Conservation (phyloP, 805 yeast genomes). For the Lachancea fermentati region DNA sequence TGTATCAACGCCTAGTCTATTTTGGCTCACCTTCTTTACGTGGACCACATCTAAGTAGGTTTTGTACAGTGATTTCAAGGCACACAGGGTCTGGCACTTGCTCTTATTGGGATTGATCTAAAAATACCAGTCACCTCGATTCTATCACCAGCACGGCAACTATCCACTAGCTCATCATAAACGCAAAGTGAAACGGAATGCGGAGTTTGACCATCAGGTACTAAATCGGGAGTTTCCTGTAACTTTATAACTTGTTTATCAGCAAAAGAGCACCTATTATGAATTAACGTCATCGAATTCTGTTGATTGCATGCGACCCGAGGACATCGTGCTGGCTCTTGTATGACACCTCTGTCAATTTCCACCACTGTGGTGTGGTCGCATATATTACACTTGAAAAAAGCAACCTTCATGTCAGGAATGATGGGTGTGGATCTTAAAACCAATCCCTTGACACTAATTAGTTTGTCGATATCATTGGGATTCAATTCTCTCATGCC, state of each 20-base stretch:
- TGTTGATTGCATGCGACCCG: slow-evolving; percentile 74
- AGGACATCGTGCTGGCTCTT: slow-evolving; percentile 93
- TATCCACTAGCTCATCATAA: slow-evolving; percentile 92
- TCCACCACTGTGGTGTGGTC: slow-evolving; percentile 88
- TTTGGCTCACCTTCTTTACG: slow-evolving; percentile 76
- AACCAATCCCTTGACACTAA: slow-evolving; percentile 85
- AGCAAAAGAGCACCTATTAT: slow-evolving; percentile 87
- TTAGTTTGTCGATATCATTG: slow-evolving; percentile 87
- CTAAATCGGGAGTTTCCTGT: slow-evolving; percentile 93
- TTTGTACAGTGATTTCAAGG: slow-evolving; percentile 78
- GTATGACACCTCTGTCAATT: slow-evolving; percentile 89
- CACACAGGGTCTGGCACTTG: slow-evolving; percentile 79
- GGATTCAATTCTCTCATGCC: slow-evolving; percentile 95
- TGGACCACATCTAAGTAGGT: slow-evolving; percentile 94
- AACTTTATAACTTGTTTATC: slow-evolving; percentile 92
- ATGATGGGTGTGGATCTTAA: slow-evolving; percentile 84
- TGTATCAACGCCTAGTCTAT: slow-evolving; percentile 73
- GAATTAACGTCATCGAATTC: slow-evolving; percentile 85
- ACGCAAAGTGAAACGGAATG: slow-evolving; percentile 92
- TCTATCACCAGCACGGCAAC: slow-evolving; percentile 94
- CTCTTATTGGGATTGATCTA: slow-evolving; percentile 86
- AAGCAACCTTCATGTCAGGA: slow-evolving; percentile 97
- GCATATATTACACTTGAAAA: slow-evolving; percentile 91
- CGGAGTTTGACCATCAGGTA: slow-evolving; percentile 98
- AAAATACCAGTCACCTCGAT: slow-evolving; percentile 93